Evolutionary conservation across 176 grass and related monocot species (phyloP).

Genomic region (Oryza meridionalis): DNA sequence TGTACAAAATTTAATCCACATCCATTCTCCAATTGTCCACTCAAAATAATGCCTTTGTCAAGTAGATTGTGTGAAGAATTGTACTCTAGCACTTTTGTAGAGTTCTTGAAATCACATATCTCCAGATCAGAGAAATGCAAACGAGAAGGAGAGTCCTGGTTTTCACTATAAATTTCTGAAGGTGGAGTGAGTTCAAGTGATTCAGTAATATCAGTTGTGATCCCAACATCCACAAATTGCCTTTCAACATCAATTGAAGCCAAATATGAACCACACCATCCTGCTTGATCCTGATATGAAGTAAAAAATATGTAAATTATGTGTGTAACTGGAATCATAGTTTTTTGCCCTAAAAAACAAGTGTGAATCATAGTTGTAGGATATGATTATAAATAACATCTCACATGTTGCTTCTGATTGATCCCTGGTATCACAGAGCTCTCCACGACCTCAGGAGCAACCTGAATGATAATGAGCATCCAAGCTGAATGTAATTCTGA

Average conservation of each 20-base stretch:
- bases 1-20: constrained; percentile 21
- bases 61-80: constrained; percentile 36
- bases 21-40: constrained; percentile 8
- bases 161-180: constrained; percentile 46
- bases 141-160: constrained; percentile 38
- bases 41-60: constrained; percentile 19
- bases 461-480: constrained; percentile 47
- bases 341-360: no score
- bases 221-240: constrained; percentile 33
- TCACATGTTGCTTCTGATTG: constrained; percentile 34
- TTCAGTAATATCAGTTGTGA: constrained; percentile 32
- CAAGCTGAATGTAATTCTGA: constrained; percentile 4
- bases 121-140: constrained; percentile 19
- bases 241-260: constrained; percentile 23
- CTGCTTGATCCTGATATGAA: constrained; percentile 38
- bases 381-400: constrained; percentile 7
- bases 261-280: constrained; percentile 36
- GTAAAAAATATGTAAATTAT: constrained; percentile 36
- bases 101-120: constrained; percentile 30
- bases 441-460: constrained; percentile 19
- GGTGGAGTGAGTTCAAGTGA: constrained; percentile 46
- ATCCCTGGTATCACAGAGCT: constrained; percentile 20
- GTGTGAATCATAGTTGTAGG: not conserved
- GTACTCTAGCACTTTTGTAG: constrained; percentile 19
- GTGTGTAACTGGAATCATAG: no score